These are phyloP conservation scores for Penicillium sp. DNA, from an alignment of 2,329 filamentous ascomycete genomes.

Conservation along the genomic window DNA sequence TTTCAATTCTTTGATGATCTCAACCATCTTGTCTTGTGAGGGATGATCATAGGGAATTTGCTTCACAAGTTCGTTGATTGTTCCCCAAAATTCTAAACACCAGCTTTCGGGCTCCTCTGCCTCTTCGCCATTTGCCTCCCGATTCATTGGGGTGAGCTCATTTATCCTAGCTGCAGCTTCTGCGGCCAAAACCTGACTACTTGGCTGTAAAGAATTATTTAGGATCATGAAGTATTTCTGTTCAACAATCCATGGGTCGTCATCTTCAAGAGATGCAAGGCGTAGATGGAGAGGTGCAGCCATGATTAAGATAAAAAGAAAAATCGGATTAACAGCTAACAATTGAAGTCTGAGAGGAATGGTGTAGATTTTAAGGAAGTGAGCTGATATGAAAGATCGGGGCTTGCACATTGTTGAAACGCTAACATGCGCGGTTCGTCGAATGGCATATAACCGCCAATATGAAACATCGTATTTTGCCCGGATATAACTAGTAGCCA, in stretches of 20 bases:
- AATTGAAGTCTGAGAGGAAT: no score
- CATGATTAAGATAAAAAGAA: background rate
- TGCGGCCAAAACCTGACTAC: background rate
- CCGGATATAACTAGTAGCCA: no score
- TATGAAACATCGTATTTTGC: no score
- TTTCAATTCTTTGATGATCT: background rate
- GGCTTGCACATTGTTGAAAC: no score
- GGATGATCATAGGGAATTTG: conserved; percentile 1
- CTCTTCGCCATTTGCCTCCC: background rate
- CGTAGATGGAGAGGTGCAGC: background rate
- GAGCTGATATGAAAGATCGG: no score
- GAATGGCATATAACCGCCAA: no score
- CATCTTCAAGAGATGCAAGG: background rate
- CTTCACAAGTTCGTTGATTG: background rate
- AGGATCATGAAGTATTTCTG: background rate
- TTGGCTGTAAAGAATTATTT: background rate
- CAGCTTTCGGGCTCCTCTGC: background rate
- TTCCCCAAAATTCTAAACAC: background rate
- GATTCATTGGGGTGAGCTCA: background rate
- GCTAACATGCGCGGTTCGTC: no score
- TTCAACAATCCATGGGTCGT: background rate
- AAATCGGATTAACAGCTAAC: no score
- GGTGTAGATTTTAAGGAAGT: no score
- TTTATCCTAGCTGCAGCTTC: background rate
- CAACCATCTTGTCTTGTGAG: background rate